Base-by-base conservation (phyloP, 176 grass and related monocot genomes). In the Oryza meyeriana region DNA sequence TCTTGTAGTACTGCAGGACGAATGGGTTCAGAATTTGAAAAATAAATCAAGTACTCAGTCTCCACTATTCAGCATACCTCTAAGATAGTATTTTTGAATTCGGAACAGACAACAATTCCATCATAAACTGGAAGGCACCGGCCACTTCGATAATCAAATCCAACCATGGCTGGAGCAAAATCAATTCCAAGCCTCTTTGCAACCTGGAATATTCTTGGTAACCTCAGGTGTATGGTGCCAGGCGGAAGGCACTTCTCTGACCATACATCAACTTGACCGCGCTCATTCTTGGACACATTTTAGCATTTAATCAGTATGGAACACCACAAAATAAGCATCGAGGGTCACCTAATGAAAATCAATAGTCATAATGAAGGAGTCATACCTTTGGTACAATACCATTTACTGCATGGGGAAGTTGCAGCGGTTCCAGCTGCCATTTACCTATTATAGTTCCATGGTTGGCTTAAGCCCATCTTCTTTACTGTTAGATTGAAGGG, bases 211-310 rank as follows among this genome's bases (percentile, higher is more conserved):
- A 92, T 40, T 88, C 93, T 99, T 26, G 96, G 93, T 70, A 95
- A 73, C 52, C 85, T 95, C 88, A 99, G 88, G 82, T 99, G 96
- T 82, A 85, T 77, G 4, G 96, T 95, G 61, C 96, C 96, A 77
- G 96, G 91, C 55, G 93, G 96, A 55, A 99, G 85, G 65, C 96
- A 99, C 70, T 93, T 99, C 73, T 95, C 96, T 87, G 96, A 99
- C 96, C 96, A 99, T 70, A 92, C 87, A 35, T 99, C 93, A 69
- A 99, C 91, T 95, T 99, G 93, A 30, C 96, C 93, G 28, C 86
- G 88, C 72, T 95, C 96, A 87, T 95, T 99, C 96, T 99, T 70
- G 58, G 59, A 72, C 30, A 88, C 8, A 87, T 75, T 64, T 75
- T 79, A 86, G 41, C 29, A 87, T 47, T 61, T 22, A 34, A 36